Base-by-base conservation (phyloP, 345 rosid genomes). In the Mercurialis annua region DNA sequence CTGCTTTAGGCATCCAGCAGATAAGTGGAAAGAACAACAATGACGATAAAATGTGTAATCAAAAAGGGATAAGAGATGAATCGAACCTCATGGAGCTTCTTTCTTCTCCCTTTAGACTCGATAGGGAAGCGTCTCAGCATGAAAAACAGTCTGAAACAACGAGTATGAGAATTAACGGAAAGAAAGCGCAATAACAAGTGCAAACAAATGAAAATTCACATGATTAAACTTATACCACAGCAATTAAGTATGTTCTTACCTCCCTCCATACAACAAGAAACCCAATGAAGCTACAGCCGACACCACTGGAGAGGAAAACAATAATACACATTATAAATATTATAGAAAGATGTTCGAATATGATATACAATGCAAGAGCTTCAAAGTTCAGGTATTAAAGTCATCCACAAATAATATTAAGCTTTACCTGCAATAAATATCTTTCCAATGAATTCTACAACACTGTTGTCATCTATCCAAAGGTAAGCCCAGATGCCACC, bases 21-120 rank as follows among this genome's bases (percentile, higher is more conserved):
- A 48, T 9, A 8, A 7, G 33, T 61, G 14, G 21, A 42, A 42
- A 40, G 64, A 44, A 33, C 7, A 40, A 42, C 27, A 36, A 34
- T 24, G 36, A 44, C 6, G 20, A 34, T 31, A 17, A 38, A 18
- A 61, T 40, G 49, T 27, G 55, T 53, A 36, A n/a, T 12, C 62
- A 29, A 40, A 2, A 64, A 43, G 24, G 53, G 42, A 36, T 62
- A 68, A 34, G 65, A 71, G 34, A 44, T 66, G 64, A 12, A 53
- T 6, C 68, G 38, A 78, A 95, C 99, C 98, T 95, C 99, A 21
- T 85, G 88, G 65, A 95, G 98, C 69, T 95, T 95, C 86, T 92
- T 95, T 82, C 97, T 83, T 85, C 98, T 86, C 70, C 98, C 98
- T 84, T 88, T 95, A 44, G 99, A 95, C 80, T 92, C 99, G 33